These are phyloP conservation scores for Botrytis porri DNA, from an alignment of 2,329 filamentous ascomycete genomes.

Conservation along the genomic window DNA sequence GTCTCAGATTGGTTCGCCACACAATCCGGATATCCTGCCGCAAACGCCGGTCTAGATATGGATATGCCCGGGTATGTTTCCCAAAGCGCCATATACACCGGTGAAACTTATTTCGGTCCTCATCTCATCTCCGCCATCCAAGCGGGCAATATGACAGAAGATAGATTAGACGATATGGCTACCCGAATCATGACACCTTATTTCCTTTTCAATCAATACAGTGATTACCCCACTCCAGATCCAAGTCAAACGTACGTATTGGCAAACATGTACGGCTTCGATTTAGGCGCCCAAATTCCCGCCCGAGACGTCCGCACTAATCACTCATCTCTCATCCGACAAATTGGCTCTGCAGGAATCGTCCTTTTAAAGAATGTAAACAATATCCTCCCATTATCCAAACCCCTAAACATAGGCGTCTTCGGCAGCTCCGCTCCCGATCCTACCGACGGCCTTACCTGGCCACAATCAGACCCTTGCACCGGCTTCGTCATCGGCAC, in stretches of 20 bases:
- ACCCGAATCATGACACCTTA: constrained; percentile 53
- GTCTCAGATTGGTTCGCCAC: constrained; percentile 85
- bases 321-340: constrained; percentile 37
- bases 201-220: constrained; percentile 56
- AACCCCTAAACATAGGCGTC: constrained; percentile 47
- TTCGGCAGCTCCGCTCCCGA: constrained; percentile 57
- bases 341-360: constrained; percentile 55
- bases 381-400: constrained; percentile 58
- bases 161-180: constrained; percentile 63
- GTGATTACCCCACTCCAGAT: constrained; percentile 37
- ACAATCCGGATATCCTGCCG: constrained; percentile 71
- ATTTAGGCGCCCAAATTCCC: not conserved
- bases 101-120: constrained; percentile 22
- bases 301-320: constrained; percentile 65
- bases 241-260: constrained; percentile 40
- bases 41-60: constrained; percentile 77
- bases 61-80: constrained; percentile 25
- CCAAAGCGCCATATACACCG: not conserved
- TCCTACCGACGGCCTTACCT: constrained; percentile 43
- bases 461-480: not conserved
- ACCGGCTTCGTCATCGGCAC: constrained; percentile 24
- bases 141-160: constrained; percentile 63
- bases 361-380: constrained; percentile 62
- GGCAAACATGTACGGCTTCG: constrained; percentile 50
- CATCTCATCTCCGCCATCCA: constrained; percentile 49